A percentile compares a stretch with the other conserved stretches of the same genome.
phyloP scores from a whole-genome alignment of 441 rosid species.

The Syzygium malaccense region DNA sequence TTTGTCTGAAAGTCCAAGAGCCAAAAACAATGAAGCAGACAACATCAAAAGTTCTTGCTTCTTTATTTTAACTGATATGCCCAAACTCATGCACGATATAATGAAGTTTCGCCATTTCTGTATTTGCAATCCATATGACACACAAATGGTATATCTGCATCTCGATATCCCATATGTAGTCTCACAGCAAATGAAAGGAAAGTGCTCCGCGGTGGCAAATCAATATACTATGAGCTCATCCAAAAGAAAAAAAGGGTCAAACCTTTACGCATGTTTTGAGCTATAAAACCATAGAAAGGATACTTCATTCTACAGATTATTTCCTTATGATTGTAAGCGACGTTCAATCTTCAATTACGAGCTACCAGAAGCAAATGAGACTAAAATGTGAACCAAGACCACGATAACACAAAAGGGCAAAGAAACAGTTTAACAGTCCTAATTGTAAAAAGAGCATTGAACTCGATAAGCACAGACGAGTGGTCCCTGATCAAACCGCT shows the following conservation, averaged over 20 bases:
- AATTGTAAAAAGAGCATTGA: background rate
- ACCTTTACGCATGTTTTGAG: background rate
- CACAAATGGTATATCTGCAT: background rate
- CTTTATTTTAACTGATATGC: background rate
- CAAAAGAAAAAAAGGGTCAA: background rate
- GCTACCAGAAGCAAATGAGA: background rate
- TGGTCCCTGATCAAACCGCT: background rate
- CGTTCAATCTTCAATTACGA: background rate
- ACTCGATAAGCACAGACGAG: background rate
- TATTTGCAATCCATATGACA: background rate
- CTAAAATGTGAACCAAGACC: background rate
- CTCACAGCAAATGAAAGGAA: background rate
- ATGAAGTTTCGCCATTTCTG: background rate
- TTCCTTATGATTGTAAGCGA: background rate
- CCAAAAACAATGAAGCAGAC: background rate
- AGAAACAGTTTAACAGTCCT: background rate
- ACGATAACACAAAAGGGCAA: background rate
- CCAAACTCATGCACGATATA: background rate
- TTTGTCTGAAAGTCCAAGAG: background rate
- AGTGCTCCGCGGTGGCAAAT: background rate
- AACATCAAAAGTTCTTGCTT: background rate
- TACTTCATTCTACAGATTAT: background rate
- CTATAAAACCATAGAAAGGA: background rate
- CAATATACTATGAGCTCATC: background rate
- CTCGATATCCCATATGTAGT: background rate